Conservation (phyloP, 202 grass and related monocot genomes). For the Schoenoplectus tabernaemontani region DNA sequence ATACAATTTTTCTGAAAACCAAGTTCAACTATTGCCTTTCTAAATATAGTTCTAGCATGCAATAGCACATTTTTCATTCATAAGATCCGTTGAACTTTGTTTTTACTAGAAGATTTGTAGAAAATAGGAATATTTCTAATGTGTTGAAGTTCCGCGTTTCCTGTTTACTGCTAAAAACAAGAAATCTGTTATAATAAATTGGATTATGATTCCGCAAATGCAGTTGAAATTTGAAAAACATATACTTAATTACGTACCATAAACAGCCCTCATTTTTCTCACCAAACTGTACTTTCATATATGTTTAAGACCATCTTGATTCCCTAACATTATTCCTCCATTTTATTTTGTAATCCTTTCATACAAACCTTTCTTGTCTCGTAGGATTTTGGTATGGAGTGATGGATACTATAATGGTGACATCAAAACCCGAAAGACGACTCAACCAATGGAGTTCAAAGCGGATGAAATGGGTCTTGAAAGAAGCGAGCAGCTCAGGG, state of each 20-base stretch:
- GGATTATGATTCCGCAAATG: neutral
- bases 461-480: conserved; percentile 40
- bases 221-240: neutral
- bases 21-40: neutral
- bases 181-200: neutral
- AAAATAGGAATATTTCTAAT: no score
- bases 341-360: no score
- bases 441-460: conserved; percentile 33
- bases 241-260: no score
- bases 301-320: neutral
- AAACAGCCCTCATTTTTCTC: no score
- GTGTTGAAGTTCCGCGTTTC: no score
- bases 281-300: no score
- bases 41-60: neutral
- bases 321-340: neutral
- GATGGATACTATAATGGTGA: conserved; percentile 84
- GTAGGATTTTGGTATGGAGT: conserved; percentile 48
- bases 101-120: no score
- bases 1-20: neutral
- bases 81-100: no score
- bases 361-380: neutral
- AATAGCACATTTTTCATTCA: no score
- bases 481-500: conserved; percentile 67
- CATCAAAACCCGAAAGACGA: conserved; percentile 75
- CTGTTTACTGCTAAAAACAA: no score